Evolutionary conservation across 2,329 filamentous ascomycete genomes (phyloP), one percentile per base, ranked within the genome.

Genomic region (Calonectria ilicicola): DNA sequence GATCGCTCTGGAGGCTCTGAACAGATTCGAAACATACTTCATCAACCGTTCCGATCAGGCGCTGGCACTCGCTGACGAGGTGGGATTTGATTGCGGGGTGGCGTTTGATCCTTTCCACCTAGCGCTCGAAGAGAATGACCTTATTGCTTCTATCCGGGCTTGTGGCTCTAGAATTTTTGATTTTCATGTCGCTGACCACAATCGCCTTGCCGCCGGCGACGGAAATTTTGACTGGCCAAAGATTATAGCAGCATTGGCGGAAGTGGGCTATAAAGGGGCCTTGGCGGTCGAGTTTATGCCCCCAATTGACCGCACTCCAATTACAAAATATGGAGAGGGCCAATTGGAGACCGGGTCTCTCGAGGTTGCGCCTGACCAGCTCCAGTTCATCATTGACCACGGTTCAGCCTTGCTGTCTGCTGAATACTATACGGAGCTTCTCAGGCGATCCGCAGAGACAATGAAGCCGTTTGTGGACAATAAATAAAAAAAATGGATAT

Each of bases 21-120:
- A 78, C 7, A 68, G 76, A 5, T 78, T 78, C 8, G 76, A 78
- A 53, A 78, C 76, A 2, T 76, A 78, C n/a, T 78, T 78, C 1
- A 53, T 78, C 40, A 78, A 78, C 21, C 65, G 76, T 1, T 51
- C 71, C 2, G 72, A 73, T 15, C 76, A 78, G 49, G 76, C 73
- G 26, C 71, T 78, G 1, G 69, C 75, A 2, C 73, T 78, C 14
- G 76, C 76, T 0, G 70, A 77, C 21, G 73, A 77, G 9, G 65
- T 76, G 10, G 76, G 76, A 0, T 70, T 67, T 6, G 70, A 40
- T 2, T 68, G 70, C 2, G 74, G 76, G 1, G 60, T 78, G 1
- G 62, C 73, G 0, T 76, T 76, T 26, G 76, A 78, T 9, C 72
- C 73, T 1, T 78, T 78, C 19, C 76, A 78, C 17, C 21, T 76